Base-by-base conservation (phyloP, 1,284 basidiomycete genomes). In the Neonothopanus nambi region DNA sequence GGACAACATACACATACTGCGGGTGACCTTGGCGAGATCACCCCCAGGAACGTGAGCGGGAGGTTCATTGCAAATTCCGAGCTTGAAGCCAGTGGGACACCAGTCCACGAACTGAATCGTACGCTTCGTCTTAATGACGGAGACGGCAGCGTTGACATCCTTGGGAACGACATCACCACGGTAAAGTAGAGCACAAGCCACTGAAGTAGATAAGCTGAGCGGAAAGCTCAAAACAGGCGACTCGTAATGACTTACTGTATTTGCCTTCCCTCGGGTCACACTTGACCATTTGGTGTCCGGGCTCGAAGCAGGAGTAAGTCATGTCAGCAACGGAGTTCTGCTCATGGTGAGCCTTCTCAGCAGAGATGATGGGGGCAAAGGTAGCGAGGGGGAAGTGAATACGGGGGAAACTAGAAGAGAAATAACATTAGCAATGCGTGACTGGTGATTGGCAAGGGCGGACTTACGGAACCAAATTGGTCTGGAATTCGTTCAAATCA, bases 151-250 rank as follows among this genome's bases (percentile, higher is more conserved):
- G 65, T 96, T 93, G 67, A 90, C 91, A 70, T 98, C 96, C 82
- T 98, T 98, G 66, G 95, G 94, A 48, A 96, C 95, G 62, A 98
- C 95, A 69, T 99, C 95, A 64, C 96, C 95, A 68, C 95, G 93
- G 80, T 91, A 95, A 46, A 95, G 77, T 58, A 95, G 73, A 67
- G 87, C 89, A 72, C 92, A 95, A 45, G 93, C 93, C 90, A 89
- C 88, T 88, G 44, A 38, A 41, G 37, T 8, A 6, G 7, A 13
- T 18, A 11, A 15, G 26, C 28, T 23, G 15, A 40, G 7, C 89
- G 71, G 3, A 9, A 91, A 91, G 60, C 90, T 18, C 48, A 35
- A 49, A 33, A 53, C 52, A 28, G 49, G 21, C 21, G 33, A 28
- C 18, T 30, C 40, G 17, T 15, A 47, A 15, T 13, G 3, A 75